Percentiles rank a stretch among this genome's conserved stretches.
Evolutionary conservation across 164 flowering plant species (phyloP).

Genomic region (Litsea cubeba): DNA sequence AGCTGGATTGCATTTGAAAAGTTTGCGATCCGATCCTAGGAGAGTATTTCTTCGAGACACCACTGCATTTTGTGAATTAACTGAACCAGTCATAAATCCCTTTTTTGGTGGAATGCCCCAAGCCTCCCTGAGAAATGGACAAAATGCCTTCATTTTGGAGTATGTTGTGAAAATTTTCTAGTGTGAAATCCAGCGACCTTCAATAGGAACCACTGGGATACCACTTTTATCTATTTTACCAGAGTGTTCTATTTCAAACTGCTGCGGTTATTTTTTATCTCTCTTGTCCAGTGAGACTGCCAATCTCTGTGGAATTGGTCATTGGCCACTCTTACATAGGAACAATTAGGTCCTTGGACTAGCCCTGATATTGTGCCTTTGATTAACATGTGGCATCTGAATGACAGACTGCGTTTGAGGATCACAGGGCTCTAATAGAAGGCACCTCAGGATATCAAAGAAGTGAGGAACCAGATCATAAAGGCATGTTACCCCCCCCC

Average conservation of each 20-base stretch:
- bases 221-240: neutral
- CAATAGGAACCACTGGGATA: too few species aligned
- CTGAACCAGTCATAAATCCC: too few species aligned
- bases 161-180: too few species aligned
- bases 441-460: slow-evolving; percentile 39
- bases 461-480: slow-evolving; percentile 28
- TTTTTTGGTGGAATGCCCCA: too few species aligned
- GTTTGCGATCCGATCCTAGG: too few species aligned
- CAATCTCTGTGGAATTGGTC: neutral
- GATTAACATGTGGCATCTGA: neutral
- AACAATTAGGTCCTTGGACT: neutral
- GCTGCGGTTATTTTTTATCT: too few species aligned
- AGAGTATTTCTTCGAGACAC: too few species aligned
- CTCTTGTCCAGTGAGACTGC: neutral
- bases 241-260: neutral
- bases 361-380: neutral
- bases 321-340: neutral
- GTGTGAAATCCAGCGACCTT: too few species aligned
- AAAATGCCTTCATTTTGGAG: too few species aligned
- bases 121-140: too few species aligned
- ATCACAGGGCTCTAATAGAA: slow-evolving; percentile 48
- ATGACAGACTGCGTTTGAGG: slow-evolving; percentile 48
- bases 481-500: slow-evolving; percentile 18
- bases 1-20: too few species aligned
- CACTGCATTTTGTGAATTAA: too few species aligned